Percentiles rank a stretch among this genome's conserved stretches.
These are phyloP conservation scores for Exophiala sp. DNA, from an alignment of 2,329 filamentous ascomycete species.

Conservation along the genomic window DNA sequence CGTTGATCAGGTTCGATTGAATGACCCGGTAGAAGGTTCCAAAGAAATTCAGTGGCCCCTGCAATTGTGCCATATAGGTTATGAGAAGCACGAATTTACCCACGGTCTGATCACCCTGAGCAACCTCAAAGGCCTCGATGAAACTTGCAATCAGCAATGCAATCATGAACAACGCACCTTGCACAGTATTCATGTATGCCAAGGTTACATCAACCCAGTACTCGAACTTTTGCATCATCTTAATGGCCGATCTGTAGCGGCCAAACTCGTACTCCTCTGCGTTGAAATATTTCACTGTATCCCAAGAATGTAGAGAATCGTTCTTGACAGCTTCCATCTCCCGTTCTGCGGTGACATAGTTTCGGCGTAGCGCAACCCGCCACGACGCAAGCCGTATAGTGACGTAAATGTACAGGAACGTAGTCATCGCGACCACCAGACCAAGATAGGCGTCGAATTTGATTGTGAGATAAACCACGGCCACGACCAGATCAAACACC, in stretches of 20 bases:
- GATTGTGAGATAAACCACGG: constrained; percentile 75
- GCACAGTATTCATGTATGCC: constrained; percentile 75
- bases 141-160: constrained; percentile 70
- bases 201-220: constrained; percentile 73
- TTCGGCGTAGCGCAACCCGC: constrained; percentile 80
- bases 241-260: constrained; percentile 68
- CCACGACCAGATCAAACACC: constrained; percentile 82
- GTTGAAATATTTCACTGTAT: constrained; percentile 90
- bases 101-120: constrained; percentile 60
- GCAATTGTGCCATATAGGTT: constrained; percentile 75
- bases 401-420: constrained; percentile 93
- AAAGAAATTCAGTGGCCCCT: constrained; percentile 79
- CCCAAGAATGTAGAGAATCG: constrained; percentile 97
- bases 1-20: constrained; percentile 95
- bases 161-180: constrained; percentile 75
- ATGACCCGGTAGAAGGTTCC: constrained; percentile 95
- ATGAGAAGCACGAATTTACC: constrained; percentile 71
- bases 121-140: constrained; percentile 74
- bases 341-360: constrained; percentile 92
- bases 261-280: constrained; percentile 75
- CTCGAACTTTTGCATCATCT: constrained; percentile 69
- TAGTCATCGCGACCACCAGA: constrained; percentile 82
- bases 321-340: constrained; percentile 98
- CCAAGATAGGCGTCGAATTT: constrained; percentile 86
- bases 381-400: constrained; percentile 95